Conservation (phyloP, 495 filamentous ascomycete genomes). For the Trichoderma virens region DNA sequence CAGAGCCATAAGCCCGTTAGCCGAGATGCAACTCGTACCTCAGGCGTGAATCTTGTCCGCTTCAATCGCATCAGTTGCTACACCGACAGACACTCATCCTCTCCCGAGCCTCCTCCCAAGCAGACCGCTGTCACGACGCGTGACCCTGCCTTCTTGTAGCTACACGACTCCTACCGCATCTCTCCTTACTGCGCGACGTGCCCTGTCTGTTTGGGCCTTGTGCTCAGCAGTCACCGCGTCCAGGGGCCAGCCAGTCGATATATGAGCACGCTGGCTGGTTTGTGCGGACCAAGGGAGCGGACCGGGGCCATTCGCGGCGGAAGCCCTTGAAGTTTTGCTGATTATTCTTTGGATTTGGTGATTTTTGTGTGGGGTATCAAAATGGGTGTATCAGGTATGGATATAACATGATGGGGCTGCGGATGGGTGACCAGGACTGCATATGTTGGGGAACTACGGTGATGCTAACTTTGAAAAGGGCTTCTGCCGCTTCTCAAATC, state of each 20-base stretch:
- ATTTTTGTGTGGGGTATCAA: not conserved
- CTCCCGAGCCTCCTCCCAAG: not conserved
- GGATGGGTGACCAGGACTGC: not conserved
- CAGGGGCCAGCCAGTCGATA: not conserved
- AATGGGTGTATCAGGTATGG: slow-evolving; percentile 10
- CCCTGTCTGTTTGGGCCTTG: not conserved
- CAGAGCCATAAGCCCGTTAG: not conserved
- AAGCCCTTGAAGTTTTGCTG: not conserved
- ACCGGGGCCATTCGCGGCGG: not conserved
- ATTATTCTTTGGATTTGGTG: not conserved
- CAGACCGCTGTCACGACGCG: not conserved
- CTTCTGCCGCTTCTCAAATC: slow-evolving; percentile 90
- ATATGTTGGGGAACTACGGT: not conserved
- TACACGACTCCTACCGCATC: not conserved
- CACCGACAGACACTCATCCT: not conserved
- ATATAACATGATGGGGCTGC: not conserved
- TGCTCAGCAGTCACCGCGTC: not conserved
- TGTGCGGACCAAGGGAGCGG: not conserved
- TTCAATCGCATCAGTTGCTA: not conserved
- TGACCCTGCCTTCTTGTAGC: not conserved
- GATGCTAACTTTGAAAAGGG: slow-evolving; percentile 41
- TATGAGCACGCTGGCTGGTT: not conserved
- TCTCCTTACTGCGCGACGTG: not conserved
- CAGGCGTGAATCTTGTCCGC: not conserved
- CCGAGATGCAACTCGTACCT: not conserved